Percentiles rank a stretch among this genome's conserved stretches.
phyloP scores from a whole-genome alignment of 805 yeast genomes.

The Naumovozyma castellii region DNA sequence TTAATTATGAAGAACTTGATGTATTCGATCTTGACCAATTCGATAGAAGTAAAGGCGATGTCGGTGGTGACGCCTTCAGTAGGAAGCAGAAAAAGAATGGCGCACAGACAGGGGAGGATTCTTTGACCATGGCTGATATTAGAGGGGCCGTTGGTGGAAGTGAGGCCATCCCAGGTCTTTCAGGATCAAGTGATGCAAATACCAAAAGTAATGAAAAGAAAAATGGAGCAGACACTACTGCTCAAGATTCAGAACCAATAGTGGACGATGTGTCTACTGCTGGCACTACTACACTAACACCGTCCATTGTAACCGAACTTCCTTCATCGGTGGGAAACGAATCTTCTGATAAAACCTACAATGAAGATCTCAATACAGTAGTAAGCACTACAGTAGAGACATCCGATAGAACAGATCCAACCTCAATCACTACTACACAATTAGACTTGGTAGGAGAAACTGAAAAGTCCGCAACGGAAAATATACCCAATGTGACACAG shows the following conservation, averaged over 20 bases:
- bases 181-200: slow-evolving; percentile 12
- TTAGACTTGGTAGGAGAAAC: too few species aligned
- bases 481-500: not conserved
- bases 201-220: slow-evolving; percentile 6
- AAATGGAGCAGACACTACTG: slow-evolving; percentile 1
- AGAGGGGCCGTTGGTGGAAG: slow-evolving; percentile 45
- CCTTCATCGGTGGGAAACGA: too few species aligned
- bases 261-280: not conserved
- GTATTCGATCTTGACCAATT: slow-evolving; percentile 36
- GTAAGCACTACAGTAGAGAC: too few species aligned
- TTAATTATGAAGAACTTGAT: not conserved
- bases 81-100: slow-evolving; percentile 6
- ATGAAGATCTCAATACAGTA: too few species aligned
- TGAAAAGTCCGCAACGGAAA: too few species aligned
- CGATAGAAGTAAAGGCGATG: slow-evolving; percentile 15
- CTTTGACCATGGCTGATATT: slow-evolving; percentile 38
- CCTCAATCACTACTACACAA: too few species aligned
- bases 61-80: slow-evolving; percentile 3
- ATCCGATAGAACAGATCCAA: too few species aligned
- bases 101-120: slow-evolving; percentile 16
- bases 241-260: not conserved
- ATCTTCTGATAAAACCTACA: too few species aligned
- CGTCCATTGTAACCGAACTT: too few species aligned
- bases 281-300: too few species aligned
- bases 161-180: slow-evolving; percentile 39